phyloP scores from a whole-genome alignment of 2,329 filamentous ascomycete species.

The Mycocentrospora acerina region DNA sequence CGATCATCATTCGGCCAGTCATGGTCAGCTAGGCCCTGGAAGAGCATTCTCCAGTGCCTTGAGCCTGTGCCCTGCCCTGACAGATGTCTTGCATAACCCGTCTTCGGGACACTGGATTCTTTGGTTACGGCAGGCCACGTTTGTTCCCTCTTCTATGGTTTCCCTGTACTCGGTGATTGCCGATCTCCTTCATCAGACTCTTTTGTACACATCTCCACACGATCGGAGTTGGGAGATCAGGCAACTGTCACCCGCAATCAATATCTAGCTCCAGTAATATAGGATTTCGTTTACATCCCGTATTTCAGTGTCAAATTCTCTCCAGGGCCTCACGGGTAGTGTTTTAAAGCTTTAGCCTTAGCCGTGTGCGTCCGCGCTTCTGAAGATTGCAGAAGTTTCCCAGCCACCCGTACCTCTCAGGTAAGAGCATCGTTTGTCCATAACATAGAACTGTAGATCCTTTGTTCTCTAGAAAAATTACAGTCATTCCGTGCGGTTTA shows the following conservation, averaged over 20 bases:
- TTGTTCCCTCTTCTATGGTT: constrained; percentile 29
- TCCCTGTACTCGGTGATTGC: constrained; percentile 25
- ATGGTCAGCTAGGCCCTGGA: constrained; percentile 13
- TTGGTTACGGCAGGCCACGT: constrained; percentile 17
- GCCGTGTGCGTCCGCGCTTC: constrained; percentile 33
- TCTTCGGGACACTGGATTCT: constrained; percentile 26
- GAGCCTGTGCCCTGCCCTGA: constrained; percentile 23
- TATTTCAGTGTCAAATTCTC: constrained; percentile 15
- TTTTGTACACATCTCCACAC: too few relatives aligned
- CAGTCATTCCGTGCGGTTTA: constrained; percentile 22
- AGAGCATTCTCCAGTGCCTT: constrained; percentile 15
- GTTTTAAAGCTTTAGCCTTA: constrained; percentile 41
- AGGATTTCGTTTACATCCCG: constrained; percentile 25
- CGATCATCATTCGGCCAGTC: constrained; percentile 24
- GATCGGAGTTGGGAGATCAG: too few relatives aligned
- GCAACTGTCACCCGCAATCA: constrained; percentile 9
- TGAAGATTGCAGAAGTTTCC: constrained; percentile 34
- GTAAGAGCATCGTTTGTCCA: constrained; percentile 20
- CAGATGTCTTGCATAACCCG: constrained; percentile 17
- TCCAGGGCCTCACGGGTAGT: constrained; percentile 31
- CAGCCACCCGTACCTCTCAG: constrained; percentile 25
- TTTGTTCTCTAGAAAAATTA: constrained; percentile 26
- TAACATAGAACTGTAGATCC: constrained; percentile 20
- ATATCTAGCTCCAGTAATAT: constrained; percentile 11
- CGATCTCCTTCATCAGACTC: constrained; percentile 8